These are phyloP conservation scores for Cladosporium oxysporum DNA, from an alignment of 2,329 filamentous ascomycete genomes.

Conservation along the genomic window DNA sequence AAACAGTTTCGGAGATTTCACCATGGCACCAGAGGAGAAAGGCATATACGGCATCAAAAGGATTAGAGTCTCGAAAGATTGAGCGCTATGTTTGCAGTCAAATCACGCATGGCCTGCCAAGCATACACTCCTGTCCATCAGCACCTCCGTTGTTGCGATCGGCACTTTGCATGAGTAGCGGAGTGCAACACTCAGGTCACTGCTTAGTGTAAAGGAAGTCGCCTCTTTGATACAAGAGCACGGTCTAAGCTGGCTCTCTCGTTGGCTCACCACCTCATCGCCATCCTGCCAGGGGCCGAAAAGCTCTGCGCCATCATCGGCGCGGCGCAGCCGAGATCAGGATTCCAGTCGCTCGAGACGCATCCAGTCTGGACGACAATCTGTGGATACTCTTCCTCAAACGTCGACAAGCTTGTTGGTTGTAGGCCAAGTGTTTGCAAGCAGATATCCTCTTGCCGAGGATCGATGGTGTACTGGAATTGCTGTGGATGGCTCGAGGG, in stretches of 20 bases:
- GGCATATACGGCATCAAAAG: too few species aligned
- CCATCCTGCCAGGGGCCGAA: constrained; percentile 23
- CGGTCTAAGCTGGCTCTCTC: too few species aligned
- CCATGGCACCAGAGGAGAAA: too few species aligned
- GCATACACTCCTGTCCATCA: too few species aligned
- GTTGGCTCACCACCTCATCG: background rate
- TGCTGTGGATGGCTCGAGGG: background rate
- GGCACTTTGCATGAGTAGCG: too few species aligned
- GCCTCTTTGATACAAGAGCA: background rate
- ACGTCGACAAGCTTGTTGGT: constrained; percentile 3
- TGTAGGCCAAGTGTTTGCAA: constrained; percentile 22
- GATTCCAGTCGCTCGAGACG: background rate
- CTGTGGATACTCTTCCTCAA: background rate
- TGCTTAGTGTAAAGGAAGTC: too few species aligned
- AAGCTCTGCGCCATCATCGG: constrained; percentile 27
- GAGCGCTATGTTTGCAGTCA: too few species aligned
- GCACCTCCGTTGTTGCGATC: too few species aligned
- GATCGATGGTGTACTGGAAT: constrained; percentile 7
- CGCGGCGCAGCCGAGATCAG: background rate
- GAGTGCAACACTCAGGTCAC: too few species aligned
- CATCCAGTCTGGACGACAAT: background rate
- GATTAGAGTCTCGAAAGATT: too few species aligned
- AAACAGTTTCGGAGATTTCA: too few species aligned
- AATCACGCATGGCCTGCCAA: too few species aligned
- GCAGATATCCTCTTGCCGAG: constrained; percentile 21